A percentile compares a stretch with the other conserved stretches of the same genome.
Conservation (phyloP, 805 yeast genomes). For the Cyberlindnera maclurae region DNA sequence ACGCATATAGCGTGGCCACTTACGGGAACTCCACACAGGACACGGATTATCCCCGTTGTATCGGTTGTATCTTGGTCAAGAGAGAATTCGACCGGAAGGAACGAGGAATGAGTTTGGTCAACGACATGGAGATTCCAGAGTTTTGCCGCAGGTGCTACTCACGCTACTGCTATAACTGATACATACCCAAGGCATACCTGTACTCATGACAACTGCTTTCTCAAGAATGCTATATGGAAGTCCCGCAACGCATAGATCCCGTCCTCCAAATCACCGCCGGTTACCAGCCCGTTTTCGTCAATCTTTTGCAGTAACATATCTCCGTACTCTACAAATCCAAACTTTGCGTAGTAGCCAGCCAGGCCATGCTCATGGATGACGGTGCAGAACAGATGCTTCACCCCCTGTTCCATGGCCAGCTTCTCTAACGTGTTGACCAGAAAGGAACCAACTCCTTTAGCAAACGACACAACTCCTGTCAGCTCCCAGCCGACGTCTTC, state of each 20-base stretch:
- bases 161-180: conserved; percentile 33
- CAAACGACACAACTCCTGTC: conserved; percentile 18
- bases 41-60: conserved; percentile 35
- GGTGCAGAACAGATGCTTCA: conserved; percentile 7
- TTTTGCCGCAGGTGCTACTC: conserved; percentile 32
- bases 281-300: conserved; percentile 15
- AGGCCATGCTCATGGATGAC: conserved; percentile 19
- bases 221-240: conserved; percentile 18
- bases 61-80: conserved; percentile 52
- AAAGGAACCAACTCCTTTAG: conserved; percentile 15
- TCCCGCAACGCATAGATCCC: conserved; percentile 15
- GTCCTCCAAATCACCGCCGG: conserved; percentile 15
- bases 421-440: conserved; percentile 5
- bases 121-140: conserved; percentile 22
- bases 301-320: conserved; percentile 7
- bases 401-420: conserved; percentile 1
- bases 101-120: conserved; percentile 15
- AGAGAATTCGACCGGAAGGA: conserved; percentile 39
- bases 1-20: conserved; percentile 48
- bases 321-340: conserved; percentile 15
- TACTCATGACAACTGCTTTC: conserved; percentile 3
- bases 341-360: conserved; percentile 9
- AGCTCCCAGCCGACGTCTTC: conserved; percentile 13
- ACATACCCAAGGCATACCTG: no score
- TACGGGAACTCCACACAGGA: conserved; percentile 32